These are phyloP conservation scores for Capsella bursapastoris DNA, from an alignment of 345 rosid genomes.

Conservation along the genomic window DNA sequence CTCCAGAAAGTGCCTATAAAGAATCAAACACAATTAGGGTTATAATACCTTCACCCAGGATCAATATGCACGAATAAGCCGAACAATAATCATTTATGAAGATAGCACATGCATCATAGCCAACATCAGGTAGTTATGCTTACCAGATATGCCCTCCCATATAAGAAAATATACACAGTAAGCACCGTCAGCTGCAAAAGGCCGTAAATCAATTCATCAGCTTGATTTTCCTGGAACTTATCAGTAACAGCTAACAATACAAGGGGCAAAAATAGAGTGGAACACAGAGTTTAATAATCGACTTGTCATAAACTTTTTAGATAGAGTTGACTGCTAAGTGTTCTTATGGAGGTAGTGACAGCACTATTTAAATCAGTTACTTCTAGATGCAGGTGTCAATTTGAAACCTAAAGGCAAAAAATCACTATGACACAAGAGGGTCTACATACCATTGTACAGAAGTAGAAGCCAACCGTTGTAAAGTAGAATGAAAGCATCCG, in stretches of 20 bases:
- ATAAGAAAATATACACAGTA: conserved; percentile 83
- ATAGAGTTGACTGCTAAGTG: conserved; percentile 15
- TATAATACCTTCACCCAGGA: conserved; percentile 18
- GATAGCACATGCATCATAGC: conserved; percentile 24
- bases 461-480: conserved; percentile 93
- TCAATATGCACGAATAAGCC: conserved; percentile 15
- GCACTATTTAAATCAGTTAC: too few relatives aligned
- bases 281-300: background rate
- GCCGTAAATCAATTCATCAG: conserved; percentile 39
- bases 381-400: conserved; percentile 26
- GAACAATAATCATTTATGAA: conserved; percentile 15
- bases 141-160: conserved; percentile 95
- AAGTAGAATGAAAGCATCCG: conserved; percentile 97
- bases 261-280: conserved; percentile 18
- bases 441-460: conserved; percentile 87
- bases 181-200: conserved; percentile 86
- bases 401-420: background rate
- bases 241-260: conserved; percentile 28
- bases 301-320: conserved; percentile 4
- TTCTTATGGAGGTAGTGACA: too few relatives aligned
- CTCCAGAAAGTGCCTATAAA: conserved; percentile 90
- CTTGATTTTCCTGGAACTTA: conserved; percentile 7
- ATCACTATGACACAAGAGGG: conserved; percentile 18
- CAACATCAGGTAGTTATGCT: conserved; percentile 40
- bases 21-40: conserved; percentile 32